Evolutionary conservation across 2,329 filamentous ascomycete genomes (phyloP), one percentile per base, ranked within the genome.

Genomic region (Lithohypha guttulata): DNA sequence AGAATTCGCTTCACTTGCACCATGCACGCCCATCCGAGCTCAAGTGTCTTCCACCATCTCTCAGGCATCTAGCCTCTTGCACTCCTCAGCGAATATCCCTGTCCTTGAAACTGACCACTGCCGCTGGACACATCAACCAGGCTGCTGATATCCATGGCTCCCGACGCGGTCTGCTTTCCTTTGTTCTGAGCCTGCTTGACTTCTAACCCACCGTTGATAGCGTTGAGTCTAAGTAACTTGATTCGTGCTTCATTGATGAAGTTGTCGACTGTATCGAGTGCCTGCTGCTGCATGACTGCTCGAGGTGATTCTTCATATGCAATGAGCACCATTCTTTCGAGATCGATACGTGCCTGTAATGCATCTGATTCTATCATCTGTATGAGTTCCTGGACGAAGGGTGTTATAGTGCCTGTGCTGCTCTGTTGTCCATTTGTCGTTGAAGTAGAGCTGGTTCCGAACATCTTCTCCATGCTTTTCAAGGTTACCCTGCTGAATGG

Each of bases 401-500:
- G 33, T 15, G 32, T 18, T 20, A 32, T 28, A n/a, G 34, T n/a
- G 5, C 27, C 17, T 7, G 23, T 3, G 10, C 37, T 26, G 11
- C 49, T 50, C 17, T 69, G 64, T 15, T 30, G 22, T 14, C 9
- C 34, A 10, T 18, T 33, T 52, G 86, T 78, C 32, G 89, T 77
- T 3, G 73, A 23, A 14, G 20, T 22, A 7, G 44, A 14, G 45
- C 70, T 65, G 2, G 69, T 64, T 0, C 76, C 77, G 59, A 98
- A 96, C 2, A 84, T 79, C 23, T 72, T 68, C 6, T 82, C 77
- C 67, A 98, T 75, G 44, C 77, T 85, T 14, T 79, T 71, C 3
- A 96, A 68, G 0, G 82, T 87, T 45, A 95, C 85, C 49, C 79
- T 80, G 28, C 81, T 93, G 59, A 93, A 98, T 0, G 91, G 87